Conservation (phyloP, 2,329 filamentous ascomycete genomes). For the Phaeosphaeriaceae sp. region DNA sequence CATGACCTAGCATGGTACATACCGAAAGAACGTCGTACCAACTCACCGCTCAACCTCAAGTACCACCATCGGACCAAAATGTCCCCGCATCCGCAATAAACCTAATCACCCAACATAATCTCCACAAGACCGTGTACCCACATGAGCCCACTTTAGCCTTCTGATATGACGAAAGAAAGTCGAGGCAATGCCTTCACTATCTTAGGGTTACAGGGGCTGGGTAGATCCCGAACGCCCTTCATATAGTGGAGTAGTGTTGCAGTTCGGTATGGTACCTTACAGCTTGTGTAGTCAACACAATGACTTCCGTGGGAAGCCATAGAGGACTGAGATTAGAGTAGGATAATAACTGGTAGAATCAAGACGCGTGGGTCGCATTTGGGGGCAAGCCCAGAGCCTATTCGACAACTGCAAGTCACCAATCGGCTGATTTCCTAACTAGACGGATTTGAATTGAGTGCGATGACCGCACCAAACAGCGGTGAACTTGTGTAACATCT, state of each 20-base stretch:
- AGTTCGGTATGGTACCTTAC: constrained; percentile 26
- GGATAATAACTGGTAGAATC: too few species aligned
- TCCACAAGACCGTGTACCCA: not conserved
- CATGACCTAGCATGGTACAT: constrained; percentile 19
- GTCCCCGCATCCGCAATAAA: not conserved
- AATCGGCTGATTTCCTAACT: constrained; percentile 36
- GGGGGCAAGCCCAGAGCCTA: not conserved
- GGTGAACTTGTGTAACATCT: constrained; percentile 32
- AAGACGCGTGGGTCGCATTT: too few species aligned
- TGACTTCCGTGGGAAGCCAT: constrained; percentile 7
- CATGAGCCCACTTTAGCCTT: not conserved
- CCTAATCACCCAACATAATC: not conserved
- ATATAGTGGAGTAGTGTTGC: constrained; percentile 14
- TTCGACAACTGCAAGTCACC: constrained; percentile 5
- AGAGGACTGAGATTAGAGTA: not conserved
- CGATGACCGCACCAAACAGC: constrained; percentile 6
- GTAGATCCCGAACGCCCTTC: not conserved
- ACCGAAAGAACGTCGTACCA: constrained; percentile 25
- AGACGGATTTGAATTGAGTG: constrained; percentile 17
- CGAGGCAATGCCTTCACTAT: too few species aligned
- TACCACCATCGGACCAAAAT: constrained; percentile 14
- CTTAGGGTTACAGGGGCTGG: not conserved
- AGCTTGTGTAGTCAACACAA: constrained; percentile 21
- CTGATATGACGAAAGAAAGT: not conserved
- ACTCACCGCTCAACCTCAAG: constrained; percentile 30